Evolutionary conservation across 75 land plant species (phyloP).

Genomic region (Selaginella tamariscina): DNA sequence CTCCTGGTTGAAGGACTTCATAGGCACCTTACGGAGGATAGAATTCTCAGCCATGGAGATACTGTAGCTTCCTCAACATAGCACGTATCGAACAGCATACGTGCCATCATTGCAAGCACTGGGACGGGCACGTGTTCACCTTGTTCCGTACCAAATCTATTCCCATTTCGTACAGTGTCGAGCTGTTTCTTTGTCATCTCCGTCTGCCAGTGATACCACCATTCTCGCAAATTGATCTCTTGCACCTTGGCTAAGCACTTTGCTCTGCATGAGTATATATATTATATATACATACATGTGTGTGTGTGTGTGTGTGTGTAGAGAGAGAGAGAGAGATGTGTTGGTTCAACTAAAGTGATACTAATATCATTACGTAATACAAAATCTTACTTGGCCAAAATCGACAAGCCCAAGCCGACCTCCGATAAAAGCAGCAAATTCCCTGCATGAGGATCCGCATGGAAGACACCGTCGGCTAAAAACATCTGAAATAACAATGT

Average conservation of each 20-base stretch:
- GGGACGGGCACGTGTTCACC: slow-evolving; percentile 18
- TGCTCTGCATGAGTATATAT: slow-evolving; percentile 24
- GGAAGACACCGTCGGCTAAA: slow-evolving; percentile 34
- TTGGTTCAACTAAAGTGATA: not conserved
- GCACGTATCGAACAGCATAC: slow-evolving; percentile 35
- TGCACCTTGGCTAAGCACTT: slow-evolving; percentile 21
- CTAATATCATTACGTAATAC: too few relatives aligned
- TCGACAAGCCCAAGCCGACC: slow-evolving; percentile 35
- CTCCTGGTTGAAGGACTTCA: slow-evolving; percentile 30
- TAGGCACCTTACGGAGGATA: slow-evolving; percentile 24
- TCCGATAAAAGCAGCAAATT: slow-evolving; percentile 31
- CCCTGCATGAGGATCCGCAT: slow-evolving; percentile 45
- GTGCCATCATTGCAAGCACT: slow-evolving; percentile 29
- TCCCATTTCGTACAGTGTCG: slow-evolving; percentile 25
- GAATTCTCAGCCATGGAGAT: slow-evolving; percentile 37
- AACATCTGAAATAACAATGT: slow-evolving; percentile 21
- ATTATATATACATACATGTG: slow-evolving; percentile 3
- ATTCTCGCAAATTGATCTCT: slow-evolving; percentile 25
- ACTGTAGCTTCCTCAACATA: slow-evolving; percentile 37
- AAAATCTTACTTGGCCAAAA: slow-evolving; percentile 29
- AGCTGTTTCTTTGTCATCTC: slow-evolving; percentile 23
- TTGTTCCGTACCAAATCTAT: slow-evolving; percentile 17
- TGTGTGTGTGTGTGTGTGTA: too few relatives aligned
- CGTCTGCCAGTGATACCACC: slow-evolving; percentile 23
- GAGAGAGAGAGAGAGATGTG: not conserved